Conservation (phyloP, 768 basidiomycete genomes). For the Tylopilus vinaceipallidus region DNA sequence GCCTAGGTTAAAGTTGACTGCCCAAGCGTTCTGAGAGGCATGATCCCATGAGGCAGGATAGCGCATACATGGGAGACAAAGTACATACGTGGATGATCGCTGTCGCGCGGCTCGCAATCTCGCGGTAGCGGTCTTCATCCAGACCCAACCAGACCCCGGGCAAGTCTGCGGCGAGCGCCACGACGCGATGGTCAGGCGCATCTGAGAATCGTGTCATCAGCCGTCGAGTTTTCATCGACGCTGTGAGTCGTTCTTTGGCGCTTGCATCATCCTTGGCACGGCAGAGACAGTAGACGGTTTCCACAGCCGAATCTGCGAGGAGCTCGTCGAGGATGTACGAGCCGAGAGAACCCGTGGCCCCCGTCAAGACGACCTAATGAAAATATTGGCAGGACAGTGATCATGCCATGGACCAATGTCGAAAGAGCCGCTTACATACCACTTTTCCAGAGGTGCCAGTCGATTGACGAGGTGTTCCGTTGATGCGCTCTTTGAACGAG, state of each 20-base stretch:
- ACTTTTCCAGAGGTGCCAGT: constrained; percentile 9
- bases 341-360: constrained; percentile 53
- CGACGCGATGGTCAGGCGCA: constrained; percentile 28
- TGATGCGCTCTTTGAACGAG: neutral
- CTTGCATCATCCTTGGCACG: constrained; percentile 46
- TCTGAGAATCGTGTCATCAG: constrained; percentile 19
- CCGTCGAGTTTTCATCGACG: constrained; percentile 41
- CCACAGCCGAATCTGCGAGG: constrained; percentile 34
- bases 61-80: neutral
- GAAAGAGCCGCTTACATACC: constrained; percentile 8
- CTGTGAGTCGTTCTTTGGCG: constrained; percentile 38
- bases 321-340: constrained; percentile 51
- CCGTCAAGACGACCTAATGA: constrained; percentile 41
- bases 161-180: constrained; percentile 43
- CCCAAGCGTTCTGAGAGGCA: constrained; percentile 47
- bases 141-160: constrained; percentile 43
- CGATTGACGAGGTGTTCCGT: constrained; percentile 13
- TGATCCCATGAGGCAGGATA: neutral
- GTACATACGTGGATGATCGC: constrained; percentile 44
- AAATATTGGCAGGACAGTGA: neutral
- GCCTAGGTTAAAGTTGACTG: constrained; percentile 52
- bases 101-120: constrained; percentile 37
- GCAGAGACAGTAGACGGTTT: constrained; percentile 48
- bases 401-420: neutral
- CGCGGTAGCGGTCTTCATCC: constrained; percentile 33